phyloP scores from a whole-genome alignment of 176 grass and related monocot species.

The Ensete glaucum region DNA sequence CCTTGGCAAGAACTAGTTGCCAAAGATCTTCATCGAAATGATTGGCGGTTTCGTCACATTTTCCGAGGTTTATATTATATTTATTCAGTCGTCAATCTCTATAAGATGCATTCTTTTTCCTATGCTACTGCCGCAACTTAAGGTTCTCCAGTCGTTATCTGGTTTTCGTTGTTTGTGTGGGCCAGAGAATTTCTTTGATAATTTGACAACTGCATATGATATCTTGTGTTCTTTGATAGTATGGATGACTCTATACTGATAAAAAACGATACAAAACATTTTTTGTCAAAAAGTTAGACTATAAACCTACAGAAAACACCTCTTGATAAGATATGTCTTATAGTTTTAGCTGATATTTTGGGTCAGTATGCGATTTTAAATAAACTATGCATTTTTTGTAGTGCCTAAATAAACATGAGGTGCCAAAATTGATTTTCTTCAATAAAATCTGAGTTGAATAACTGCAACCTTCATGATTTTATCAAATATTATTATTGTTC shows the following conservation, averaged over 20 bases:
- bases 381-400: neutral
- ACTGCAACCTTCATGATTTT: neutral
- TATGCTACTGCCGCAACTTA: neutral
- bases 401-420: neutral
- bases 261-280: too few relatives aligned
- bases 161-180: neutral
- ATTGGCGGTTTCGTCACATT: slow-evolving; percentile 99
- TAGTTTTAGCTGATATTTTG: neutral
- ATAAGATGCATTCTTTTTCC: neutral
- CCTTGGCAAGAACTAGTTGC: slow-evolving; percentile 92
- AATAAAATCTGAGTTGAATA: neutral
- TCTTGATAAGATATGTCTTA: neutral
- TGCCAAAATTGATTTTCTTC: neutral
- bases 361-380: neutral
- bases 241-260: too few relatives aligned
- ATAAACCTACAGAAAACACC: too few relatives aligned
- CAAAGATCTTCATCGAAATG: slow-evolving; percentile 82
- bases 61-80: slow-evolving; percentile 51
- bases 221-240: too few relatives aligned
- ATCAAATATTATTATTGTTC: neutral
- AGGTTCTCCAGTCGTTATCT: neutral
- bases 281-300: too few relatives aligned
- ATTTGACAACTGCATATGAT: neutral
- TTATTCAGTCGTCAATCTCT: neutral
- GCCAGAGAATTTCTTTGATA: neutral